Conservation (phyloP, 164 flowering plant genomes). For the Magnolia changhungtana region DNA sequence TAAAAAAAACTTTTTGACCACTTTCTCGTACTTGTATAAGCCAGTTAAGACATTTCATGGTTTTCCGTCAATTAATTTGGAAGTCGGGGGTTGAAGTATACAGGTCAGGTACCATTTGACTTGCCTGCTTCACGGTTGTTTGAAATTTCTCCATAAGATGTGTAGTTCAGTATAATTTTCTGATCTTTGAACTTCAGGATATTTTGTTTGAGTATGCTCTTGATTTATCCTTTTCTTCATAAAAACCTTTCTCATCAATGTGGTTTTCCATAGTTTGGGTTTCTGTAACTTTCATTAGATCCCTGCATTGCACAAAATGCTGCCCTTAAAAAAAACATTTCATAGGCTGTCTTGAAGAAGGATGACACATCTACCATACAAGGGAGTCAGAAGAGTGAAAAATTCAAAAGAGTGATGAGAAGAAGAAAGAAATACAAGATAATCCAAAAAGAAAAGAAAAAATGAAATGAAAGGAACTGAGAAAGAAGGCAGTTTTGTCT, state of each 20-base stretch:
- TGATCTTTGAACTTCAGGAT: neutral
- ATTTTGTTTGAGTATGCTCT: neutral
- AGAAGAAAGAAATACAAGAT: neutral
- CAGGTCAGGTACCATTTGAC: too few relatives aligned
- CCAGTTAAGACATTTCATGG: too few relatives aligned
- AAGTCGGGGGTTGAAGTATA: too few relatives aligned
- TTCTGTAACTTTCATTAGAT: neutral
- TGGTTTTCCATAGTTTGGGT: neutral
- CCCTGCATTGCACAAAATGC: neutral
- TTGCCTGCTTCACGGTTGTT: too few relatives aligned
- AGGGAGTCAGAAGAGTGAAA: neutral
- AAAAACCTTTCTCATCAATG: too few relatives aligned
- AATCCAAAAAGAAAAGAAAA: neutral
- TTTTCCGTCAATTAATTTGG: too few relatives aligned
- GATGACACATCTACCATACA: neutral
- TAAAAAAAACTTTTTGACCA: too few relatives aligned
- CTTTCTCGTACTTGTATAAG: too few relatives aligned
- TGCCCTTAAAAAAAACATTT: neutral
- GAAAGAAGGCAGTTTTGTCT: too few relatives aligned
- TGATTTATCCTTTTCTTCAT: neutral
- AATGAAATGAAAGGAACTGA: too few relatives aligned
- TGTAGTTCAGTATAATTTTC: neutral
- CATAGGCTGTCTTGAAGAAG: neutral
- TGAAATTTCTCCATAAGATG: too few relatives aligned
- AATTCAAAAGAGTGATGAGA: neutral